Evolutionary conservation across 345 rosid species (phyloP), one percentile per base, ranked within the genome.

Genomic region (Luvunga scandens): DNA sequence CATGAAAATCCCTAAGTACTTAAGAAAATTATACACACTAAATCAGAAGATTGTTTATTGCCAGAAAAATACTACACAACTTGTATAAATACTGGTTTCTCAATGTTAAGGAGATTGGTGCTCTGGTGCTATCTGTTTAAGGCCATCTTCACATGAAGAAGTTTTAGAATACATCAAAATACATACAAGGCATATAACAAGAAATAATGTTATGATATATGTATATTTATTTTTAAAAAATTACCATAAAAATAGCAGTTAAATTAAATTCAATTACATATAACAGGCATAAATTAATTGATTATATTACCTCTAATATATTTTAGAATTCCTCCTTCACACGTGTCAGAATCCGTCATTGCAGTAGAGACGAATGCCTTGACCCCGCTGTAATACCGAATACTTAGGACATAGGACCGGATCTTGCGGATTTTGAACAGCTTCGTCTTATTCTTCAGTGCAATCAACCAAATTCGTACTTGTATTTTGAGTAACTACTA

Each of bases 321-420:
- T 42, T 12, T 4, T 2, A 42, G 0, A 42, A 42, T 42, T 42
- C 48, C 16, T 42, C 48, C 4, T 12, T 42, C 86, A 21, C 84
- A 75, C 0, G 82, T 78, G 1, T 81, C 84, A 8, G 80, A 75
- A 78, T 78, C 78, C 19, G 84, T 75, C 84, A 78, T 81, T 16
- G 86, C 80, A 7, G 82, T 7, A 38, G 78, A 71, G 10, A 84
- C 82, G 42, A 75, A 60, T 14, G 79, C 13, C 42, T 78, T 75
- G 64, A 62, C 62, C 21, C 61, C 27, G 19, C 76, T 71, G 39
- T 24, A 71, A 28, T 68, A 53, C 48, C 65, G 39, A 38, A 24
- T 39, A 38, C 77, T 72, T 39, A 71, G 72, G 53, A 74, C 78
- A 48, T 75, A n/a, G 68, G 21, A 71, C 25, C 9, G 80, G 36